A percentile compares a stretch with the other conserved stretches of the same genome.
Evolutionary conservation across 2,329 filamentous ascomycete species (phyloP).

Genomic region (Colletotrichum agaves): DNA sequence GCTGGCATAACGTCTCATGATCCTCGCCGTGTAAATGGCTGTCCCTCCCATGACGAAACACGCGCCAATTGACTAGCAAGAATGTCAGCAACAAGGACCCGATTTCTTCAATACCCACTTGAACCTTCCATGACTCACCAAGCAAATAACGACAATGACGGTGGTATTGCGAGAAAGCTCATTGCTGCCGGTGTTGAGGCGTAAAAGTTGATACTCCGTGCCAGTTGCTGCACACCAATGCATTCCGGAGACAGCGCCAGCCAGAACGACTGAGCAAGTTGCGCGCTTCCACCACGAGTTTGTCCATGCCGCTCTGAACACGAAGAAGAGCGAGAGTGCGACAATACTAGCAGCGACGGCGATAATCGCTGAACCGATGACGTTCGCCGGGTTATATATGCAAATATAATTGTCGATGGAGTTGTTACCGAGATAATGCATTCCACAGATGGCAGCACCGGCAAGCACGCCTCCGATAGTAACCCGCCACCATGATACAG

Average conservation of each 20-base stretch:
- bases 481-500: constrained; percentile 68
- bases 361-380: constrained; percentile 77
- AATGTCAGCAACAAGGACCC: constrained; percentile 2
- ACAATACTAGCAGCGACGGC: constrained; percentile 77
- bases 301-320: constrained; percentile 80
- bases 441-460: constrained; percentile 80
- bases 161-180: constrained; percentile 70
- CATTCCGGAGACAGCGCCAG: constrained; percentile 84
- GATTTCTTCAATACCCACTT: not conserved
- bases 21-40: constrained; percentile 63
- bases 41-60: constrained; percentile 68
- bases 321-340: constrained; percentile 81
- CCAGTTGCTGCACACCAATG: constrained; percentile 84
- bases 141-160: constrained; percentile 77
- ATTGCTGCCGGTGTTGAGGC: constrained; percentile 53
- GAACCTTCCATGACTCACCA: constrained; percentile 61
- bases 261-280: constrained; percentile 74
- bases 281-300: constrained; percentile 81
- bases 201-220: constrained; percentile 71
- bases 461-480: constrained; percentile 73
- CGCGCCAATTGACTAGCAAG: constrained; percentile 65
- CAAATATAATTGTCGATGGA: constrained; percentile 82
- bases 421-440: constrained; percentile 90
- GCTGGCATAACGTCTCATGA: constrained; percentile 63
- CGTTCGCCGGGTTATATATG: constrained; percentile 66